Evolutionary conservation across 306 rosid genomes (phyloP), one percentile per base, ranked within the genome.

Genomic region (Vigna mungo): DNA sequence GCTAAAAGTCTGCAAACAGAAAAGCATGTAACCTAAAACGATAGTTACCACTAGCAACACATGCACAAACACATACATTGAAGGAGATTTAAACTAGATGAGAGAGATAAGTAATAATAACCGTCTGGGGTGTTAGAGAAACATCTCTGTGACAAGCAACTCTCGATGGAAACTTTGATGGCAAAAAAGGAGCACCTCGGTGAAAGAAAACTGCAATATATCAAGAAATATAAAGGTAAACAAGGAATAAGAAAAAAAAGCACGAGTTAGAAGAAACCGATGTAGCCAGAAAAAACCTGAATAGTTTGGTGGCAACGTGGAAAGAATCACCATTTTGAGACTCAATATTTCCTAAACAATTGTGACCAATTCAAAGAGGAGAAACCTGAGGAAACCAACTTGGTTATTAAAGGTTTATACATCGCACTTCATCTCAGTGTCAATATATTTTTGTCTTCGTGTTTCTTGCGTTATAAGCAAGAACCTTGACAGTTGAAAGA

Each of bases 241-340:
- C 43, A 64, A 5, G 69, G 68, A 47, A 27, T 16, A 61, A 79
- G 76, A 21, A 21, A 21, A 21, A 72, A 23, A 72, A 59, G 51
- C 43, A 76, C 9, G 64, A 51, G 36, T 63, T 39, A 4, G 63
- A 21, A 46, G 44, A 60, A 70, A 71, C 47, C 63, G 10, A 68
- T 51, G 47, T 43, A 55, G 54, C 34, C 2, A 51, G 75, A 27
- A 56, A 43, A 30, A 72, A 86, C 89, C 89, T 82, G 88, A 82
- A 82, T 64, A 86, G 46, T 43, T 78, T 48, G 63, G 85, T 66
- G 77, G 78, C 9, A 77, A 43, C 12, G 8, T 68, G 59, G 83
- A 84, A 83, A 74, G 78, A 41, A 80, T 67, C 25, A 16, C 74
- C 97, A 89, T 91, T 41, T 77, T 78, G 63, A 16, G 83, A 43